phyloP scores from a whole-genome alignment of 23 red algal species.

The Chondrus crispus region DNA sequence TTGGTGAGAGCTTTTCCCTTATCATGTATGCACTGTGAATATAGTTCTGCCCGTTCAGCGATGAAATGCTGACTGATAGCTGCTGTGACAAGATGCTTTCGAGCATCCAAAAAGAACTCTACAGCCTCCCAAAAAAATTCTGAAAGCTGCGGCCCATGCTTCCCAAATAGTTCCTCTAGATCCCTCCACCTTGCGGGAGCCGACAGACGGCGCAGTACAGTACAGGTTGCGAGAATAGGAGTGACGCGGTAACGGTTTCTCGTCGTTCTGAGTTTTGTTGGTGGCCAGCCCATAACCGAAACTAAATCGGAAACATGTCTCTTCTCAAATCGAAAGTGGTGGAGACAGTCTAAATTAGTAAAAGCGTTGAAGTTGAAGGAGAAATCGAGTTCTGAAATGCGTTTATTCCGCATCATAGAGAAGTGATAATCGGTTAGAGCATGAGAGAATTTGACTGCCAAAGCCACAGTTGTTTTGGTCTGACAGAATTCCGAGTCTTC shows the following conservation, averaged over 20 bases:
- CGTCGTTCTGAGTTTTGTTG: neutral
- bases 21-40: neutral
- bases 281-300: neutral
- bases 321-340: neutral
- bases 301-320: neutral
- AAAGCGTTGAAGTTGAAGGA: neutral
- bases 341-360: neutral
- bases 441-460: too few relatives aligned
- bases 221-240: neutral
- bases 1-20: neutral
- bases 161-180: neutral
- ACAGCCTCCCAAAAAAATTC: conserved; percentile 4
- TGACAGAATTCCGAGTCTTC: too few relatives aligned
- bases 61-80: neutral
- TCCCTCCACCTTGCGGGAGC: neutral
- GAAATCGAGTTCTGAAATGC: neutral
- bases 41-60: neutral
- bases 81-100: neutral
- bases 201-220: neutral
- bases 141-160: neutral
- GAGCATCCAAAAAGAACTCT: neutral
- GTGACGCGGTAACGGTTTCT: neutral
- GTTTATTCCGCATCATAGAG: neutral
- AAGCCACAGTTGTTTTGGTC: too few relatives aligned
- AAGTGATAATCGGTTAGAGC: too few relatives aligned